These are phyloP conservation scores for Pseudonitzschia multiseries DNA, from an alignment of 108 stramenopile genomes.

Conservation along the genomic window DNA sequence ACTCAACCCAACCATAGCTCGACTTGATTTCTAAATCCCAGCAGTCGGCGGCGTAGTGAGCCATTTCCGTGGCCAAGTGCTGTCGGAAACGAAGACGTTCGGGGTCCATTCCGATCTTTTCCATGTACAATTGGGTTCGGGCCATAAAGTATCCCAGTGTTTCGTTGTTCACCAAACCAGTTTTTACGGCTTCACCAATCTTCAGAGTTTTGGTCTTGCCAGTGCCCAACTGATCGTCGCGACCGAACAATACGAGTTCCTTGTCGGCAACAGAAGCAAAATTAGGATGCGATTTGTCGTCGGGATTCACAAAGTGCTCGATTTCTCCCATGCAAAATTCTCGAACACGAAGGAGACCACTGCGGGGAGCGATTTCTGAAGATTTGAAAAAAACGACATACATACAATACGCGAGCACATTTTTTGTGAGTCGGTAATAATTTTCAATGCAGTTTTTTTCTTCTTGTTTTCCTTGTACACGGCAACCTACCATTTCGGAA, in stretches of 20 bases:
- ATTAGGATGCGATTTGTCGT: constrained; percentile 95
- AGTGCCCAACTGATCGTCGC: constrained; percentile 95
- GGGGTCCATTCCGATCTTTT: constrained; percentile 96
- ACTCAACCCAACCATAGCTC: constrained; percentile 99
- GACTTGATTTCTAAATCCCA: constrained; percentile 99
- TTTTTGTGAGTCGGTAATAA: background rate
- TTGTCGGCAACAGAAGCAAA: constrained; percentile 87
- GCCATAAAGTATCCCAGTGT: constrained; percentile 99
- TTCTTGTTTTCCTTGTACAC: background rate
- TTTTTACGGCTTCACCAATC: constrained; percentile 90
- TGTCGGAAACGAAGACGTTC: constrained; percentile 95
- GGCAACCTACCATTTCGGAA: constrained; percentile 91
- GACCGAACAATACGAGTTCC: constrained; percentile 86
- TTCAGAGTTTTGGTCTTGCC: constrained; percentile 91
- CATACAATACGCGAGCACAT: background rate
- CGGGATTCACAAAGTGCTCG: constrained; percentile 99
- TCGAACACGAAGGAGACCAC: constrained; percentile 97
- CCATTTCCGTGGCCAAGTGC: constrained; percentile 99
- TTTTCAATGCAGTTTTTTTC: background rate
- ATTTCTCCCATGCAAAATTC: constrained; percentile 99
- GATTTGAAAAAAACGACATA: background rate
- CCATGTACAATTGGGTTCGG: constrained; percentile 96
- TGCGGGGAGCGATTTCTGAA: constrained; percentile 97
- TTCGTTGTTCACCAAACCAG: constrained; percentile 97
- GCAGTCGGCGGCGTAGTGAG: constrained; percentile 99